A percentile compares a stretch with the other conserved stretches of the same genome.
Evolutionary conservation across 345 rosid species (phyloP).

Genomic region (Populus deltoides): DNA sequence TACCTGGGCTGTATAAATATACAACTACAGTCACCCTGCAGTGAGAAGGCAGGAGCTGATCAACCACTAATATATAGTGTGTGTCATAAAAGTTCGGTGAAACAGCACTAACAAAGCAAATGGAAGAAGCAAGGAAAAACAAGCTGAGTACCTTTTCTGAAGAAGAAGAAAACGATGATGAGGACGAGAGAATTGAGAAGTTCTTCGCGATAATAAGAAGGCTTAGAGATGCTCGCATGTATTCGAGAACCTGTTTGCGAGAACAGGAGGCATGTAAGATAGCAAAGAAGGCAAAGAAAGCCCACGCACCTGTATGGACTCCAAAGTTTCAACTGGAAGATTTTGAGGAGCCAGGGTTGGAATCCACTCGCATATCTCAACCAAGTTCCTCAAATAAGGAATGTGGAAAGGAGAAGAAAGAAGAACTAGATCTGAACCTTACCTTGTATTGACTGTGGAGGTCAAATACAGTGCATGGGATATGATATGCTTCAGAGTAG

Average conservation of each 20-base stretch:
- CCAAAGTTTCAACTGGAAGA: constrained; percentile 7
- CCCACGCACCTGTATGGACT: neutral
- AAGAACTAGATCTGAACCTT: constrained; percentile 6
- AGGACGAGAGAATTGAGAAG: constrained; percentile 6
- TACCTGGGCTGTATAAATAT: neutral
- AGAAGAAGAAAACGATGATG: neutral
- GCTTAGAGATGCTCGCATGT: constrained; percentile 12
- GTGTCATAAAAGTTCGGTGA: neutral
- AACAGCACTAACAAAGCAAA: neutral
- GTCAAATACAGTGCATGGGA: neutral
- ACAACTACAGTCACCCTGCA: neutral
- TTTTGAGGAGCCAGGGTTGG: neutral
- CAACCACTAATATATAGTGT: neutral
- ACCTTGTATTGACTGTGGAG: neutral
- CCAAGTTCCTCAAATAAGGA: constrained; percentile 9
- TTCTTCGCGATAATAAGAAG: constrained; percentile 17
- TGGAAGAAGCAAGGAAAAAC: constrained; percentile 8
- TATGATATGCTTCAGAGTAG: neutral
- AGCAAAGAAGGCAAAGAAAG: constrained; percentile 14
- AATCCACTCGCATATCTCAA: neutral
- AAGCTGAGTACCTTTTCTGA: neutral
- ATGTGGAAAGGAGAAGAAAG: constrained; percentile 3
- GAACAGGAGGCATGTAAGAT: constrained; percentile 5
- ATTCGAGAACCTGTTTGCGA: constrained; percentile 12
- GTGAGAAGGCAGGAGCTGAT: neutral